Base-by-base conservation (phyloP, 257 asterid genomes). In the Capsicum pubescens region DNA sequence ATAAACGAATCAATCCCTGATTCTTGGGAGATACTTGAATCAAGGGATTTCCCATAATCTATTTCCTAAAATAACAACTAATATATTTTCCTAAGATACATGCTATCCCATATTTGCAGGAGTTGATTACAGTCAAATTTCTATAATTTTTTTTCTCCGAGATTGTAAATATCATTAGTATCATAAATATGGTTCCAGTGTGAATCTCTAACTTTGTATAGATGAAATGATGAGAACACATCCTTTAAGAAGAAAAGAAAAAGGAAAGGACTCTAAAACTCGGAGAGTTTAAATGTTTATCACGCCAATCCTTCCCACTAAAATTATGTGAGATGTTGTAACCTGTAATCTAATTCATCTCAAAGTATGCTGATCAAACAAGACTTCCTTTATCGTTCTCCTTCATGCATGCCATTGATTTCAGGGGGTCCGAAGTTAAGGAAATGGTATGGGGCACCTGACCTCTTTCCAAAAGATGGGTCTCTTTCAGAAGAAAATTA, bases 401-500 rank as follows among this genome's bases (percentile, higher is more conserved):
- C n/a, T 77, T 11, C 64, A 76, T 8, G 64, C 11, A 76, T 87
- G 42, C 72, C 82, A 50, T 84, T 84, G 35, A 74, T 72, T 32
- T 55, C 55, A 94, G 99, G 99, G 26, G 99, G 99, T 86, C 99
- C 99, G 16, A 96, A 96, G 92, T 92, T 96, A 77, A 91, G 99
- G 92, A 96, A 93, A 88, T 96, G 99, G 99, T 96, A 96, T 63
- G 99, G 99, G 81, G 99, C 99, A 84, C 93, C 99, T 16, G 97
- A 96, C 89, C 87, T 86, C 88, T 82, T 89, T 79, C 85, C 92
- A 52, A 88, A 90, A 87, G 95, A 90, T 84, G 97, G 87, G 86
- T 86, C 91, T 63, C 85, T 83, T 66, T 15, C 52, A 71, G 87
- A 88, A 71, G 94, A 88, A 84, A 93, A 92, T 59, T 93, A 86